A percentile compares a stretch with the other conserved stretches of the same genome.
These are phyloP conservation scores for Geotrichum klebahnii DNA, from an alignment of 1,139 yeast genomes.

Conservation along the genomic window DNA sequence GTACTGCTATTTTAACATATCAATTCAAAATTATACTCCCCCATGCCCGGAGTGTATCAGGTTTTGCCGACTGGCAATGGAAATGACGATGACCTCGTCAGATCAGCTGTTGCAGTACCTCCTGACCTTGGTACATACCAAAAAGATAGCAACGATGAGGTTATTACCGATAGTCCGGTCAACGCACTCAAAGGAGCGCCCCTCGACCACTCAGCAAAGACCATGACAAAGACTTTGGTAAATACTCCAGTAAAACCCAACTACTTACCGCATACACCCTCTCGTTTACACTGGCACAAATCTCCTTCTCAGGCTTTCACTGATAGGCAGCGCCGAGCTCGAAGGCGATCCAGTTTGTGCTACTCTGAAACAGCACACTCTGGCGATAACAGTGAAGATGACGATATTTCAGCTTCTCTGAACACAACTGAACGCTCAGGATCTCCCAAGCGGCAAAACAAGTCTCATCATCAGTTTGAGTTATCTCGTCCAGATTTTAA, in stretches of 20 bases:
- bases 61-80: neutral
- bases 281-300: conserved; percentile 5
- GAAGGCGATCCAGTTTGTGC: conserved; percentile 26
- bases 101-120: too few species aligned
- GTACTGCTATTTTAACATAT: neutral
- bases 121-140: too few species aligned
- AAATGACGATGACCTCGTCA: too few species aligned
- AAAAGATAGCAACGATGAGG: neutral
- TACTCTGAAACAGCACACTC: conserved; percentile 22
- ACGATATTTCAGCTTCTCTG: too few species aligned
- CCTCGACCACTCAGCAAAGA: too few species aligned
- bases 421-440: neutral
- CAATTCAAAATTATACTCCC: neutral
- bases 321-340: conserved; percentile 7
- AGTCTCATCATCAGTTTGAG: neutral
- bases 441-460: neutral
- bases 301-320: conserved; percentile 3
- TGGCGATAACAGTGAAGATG: conserved; percentile 4
- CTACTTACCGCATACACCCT: neutral
- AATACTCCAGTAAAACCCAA: neutral
- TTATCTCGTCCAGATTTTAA: neutral
- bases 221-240: neutral
- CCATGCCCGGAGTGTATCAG: neutral
- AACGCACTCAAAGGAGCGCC: too few species aligned
- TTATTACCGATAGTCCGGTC: too few species aligned